Conservation (phyloP, 2,329 filamentous ascomycete species). For the Calonectria ilicicola region DNA sequence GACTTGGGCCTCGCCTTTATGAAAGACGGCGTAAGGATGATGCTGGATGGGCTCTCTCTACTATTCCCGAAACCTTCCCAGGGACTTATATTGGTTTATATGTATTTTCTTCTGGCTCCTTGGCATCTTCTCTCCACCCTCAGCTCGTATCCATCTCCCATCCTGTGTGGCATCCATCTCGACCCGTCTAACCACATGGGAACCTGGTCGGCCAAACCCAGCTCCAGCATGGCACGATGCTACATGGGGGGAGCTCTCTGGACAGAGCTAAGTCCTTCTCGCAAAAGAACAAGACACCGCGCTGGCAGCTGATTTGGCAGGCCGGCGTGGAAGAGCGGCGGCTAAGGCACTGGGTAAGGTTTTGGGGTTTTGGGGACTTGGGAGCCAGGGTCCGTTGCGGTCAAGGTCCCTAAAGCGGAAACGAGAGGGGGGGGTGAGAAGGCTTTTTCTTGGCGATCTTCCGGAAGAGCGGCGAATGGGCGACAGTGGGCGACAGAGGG, state of each 20-base stretch:
- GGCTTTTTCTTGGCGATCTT: neutral
- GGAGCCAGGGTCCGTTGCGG: neutral
- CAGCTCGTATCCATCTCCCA: neutral
- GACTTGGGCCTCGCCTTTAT: neutral
- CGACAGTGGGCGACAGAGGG: too few species aligned
- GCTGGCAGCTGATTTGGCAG: neutral
- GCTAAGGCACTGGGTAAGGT: conserved; percentile 3
- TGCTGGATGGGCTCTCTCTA: neutral
- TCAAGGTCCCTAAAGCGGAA: neutral
- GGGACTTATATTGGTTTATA: neutral
- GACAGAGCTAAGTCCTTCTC: neutral
- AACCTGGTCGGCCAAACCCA: neutral
- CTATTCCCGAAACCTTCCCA: neutral
- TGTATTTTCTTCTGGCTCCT: neutral
- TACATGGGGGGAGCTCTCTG: neutral
- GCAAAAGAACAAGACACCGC: neutral
- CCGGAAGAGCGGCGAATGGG: neutral
- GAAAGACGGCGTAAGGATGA: neutral
- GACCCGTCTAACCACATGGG: neutral
- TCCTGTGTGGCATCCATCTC: neutral
- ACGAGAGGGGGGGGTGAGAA: neutral
- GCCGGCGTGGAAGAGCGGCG: neutral
- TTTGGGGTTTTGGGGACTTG: neutral
- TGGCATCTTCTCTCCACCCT: neutral
- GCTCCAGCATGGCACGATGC: neutral